Evolutionary conservation across 495 filamentous ascomycete species (phyloP).

Genomic region (Aspergillus cavernicola): DNA sequence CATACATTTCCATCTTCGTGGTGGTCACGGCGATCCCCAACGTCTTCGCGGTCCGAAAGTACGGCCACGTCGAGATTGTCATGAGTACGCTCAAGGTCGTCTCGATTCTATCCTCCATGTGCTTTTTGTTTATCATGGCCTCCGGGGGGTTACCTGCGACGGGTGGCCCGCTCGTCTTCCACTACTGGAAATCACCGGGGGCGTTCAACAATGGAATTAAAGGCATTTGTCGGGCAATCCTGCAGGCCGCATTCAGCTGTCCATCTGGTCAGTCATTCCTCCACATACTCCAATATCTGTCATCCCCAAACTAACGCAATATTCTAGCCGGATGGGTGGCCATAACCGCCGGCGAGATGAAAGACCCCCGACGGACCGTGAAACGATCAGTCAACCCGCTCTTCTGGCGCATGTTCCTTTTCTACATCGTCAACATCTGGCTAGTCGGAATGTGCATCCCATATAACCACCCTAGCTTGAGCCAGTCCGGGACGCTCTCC

Average conservation of each 20-base stretch:
- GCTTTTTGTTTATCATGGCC: constrained; percentile 32
- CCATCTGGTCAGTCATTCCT: constrained; percentile 24
- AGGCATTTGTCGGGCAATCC: constrained; percentile 26
- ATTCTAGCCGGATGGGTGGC: constrained; percentile 7
- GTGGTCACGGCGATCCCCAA: constrained; percentile 19
- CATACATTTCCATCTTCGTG: constrained; percentile 29
- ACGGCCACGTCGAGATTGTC: constrained; percentile 28
- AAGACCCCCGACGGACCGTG: constrained; percentile 23
- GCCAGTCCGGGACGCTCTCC: constrained; percentile 21
- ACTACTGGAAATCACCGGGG: constrained; percentile 28
- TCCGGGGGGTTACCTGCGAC: constrained; percentile 26
- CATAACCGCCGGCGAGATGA: constrained; percentile 27
- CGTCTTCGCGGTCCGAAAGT: constrained; percentile 23
- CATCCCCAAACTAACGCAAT: too few species aligned
- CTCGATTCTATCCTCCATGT: constrained; percentile 25
- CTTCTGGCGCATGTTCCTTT: constrained; percentile 32
- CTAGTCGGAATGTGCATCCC: constrained; percentile 30
- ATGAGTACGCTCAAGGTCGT: constrained; percentile 30
- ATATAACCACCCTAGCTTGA: constrained; percentile 19
- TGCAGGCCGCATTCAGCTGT: constrained; percentile 29
- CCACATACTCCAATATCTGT: neutral
- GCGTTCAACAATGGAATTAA: constrained; percentile 33
- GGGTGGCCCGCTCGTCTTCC: constrained; percentile 26
- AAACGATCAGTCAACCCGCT: constrained; percentile 25
- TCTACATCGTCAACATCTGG: constrained; percentile 32